Evolutionary conservation across 2,329 filamentous ascomycete genomes (phyloP), one percentile per base, ranked within the genome.

Genomic region (Biscogniauxia marginata): DNA sequence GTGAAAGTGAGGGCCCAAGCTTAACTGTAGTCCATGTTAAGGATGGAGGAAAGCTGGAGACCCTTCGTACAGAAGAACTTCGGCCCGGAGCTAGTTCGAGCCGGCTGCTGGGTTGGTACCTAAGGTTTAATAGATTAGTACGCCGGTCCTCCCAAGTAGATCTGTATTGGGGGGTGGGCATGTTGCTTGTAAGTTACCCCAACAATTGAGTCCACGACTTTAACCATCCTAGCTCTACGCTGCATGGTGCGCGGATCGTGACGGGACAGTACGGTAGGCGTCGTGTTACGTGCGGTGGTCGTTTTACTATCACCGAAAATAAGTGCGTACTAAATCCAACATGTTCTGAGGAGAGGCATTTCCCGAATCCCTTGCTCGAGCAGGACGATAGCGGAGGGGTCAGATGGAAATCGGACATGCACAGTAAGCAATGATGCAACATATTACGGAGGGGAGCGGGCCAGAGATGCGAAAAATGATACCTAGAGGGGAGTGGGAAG

Each of bases 171-270:
- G 11, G 11, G 24, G 7, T 52, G n/a, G n/a, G n/a, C n/a, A n/a
- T n/a, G n/a, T n/a, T n/a, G n/a, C n/a, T 50, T 46, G 23, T 54
- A 57, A 57, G 53, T 61, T 61, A 64, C 65, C 65, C 66, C 66
- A 68, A 68, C 66, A 68, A 68, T 68, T 68, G 66, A 67, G 66
- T 65, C 64, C 56, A 59, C 18, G 11, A 46, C 44, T 43, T 46
- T 45, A 3, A 25, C 49, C 48, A 59, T 59, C 53, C 48, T 39
- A 53, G 50, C 30, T n/a, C n/a, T n/a, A n/a, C n/a, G n/a, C n/a
- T n/a, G n/a, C n/a, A n/a, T n/a, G n/a, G n/a, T n/a, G n/a, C n/a
- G n/a, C n/a, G n/a, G n/a, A n/a, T n/a, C n/a, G n/a, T n/a, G n/a
- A n/a, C n/a, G n/a, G n/a, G n/a, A n/a, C n/a, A n/a, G n/a, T n/a